phyloP scores from a whole-genome alignment of 129 eudicot species.

The Helichrysum umbraculigerum region DNA sequence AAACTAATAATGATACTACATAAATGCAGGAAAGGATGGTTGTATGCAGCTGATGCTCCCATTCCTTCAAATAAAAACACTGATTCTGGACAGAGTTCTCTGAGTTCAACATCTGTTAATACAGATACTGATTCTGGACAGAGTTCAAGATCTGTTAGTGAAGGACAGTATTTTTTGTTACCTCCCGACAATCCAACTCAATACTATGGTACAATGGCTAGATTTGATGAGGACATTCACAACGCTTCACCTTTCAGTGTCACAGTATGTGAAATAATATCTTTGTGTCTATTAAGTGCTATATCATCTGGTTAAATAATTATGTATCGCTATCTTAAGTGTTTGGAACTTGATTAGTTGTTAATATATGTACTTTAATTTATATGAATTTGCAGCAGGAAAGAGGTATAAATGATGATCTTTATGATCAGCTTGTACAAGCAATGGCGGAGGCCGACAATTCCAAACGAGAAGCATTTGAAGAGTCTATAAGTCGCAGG shows the following conservation, averaged over 20 bases:
- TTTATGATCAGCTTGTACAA: conserved; percentile 69
- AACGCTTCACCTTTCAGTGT: conserved; percentile 40
- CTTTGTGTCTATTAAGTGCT: not conserved
- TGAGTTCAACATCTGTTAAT: too few species aligned
- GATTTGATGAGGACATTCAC: conserved; percentile 20
- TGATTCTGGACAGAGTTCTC: not conserved
- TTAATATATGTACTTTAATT: not conserved
- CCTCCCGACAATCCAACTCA: conserved; percentile 18
- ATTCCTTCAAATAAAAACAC: too few species aligned
- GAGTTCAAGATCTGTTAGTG: conserved; percentile 43
- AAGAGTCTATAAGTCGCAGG: conserved; percentile 72
- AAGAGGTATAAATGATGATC: conserved; percentile 45
- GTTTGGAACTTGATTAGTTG: not conserved
- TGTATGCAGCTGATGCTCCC: conserved; percentile 7
- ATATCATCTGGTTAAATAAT: not conserved
- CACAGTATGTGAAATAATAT: conserved; percentile 40
- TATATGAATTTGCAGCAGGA: conserved; percentile 46
- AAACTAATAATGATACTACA: conserved; percentile 12
- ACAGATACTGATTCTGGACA: conserved; percentile 14
- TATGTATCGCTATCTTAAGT: not conserved
- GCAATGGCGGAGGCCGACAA: conserved; percentile 68
- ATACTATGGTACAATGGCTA: conserved; percentile 17
- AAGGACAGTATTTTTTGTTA: conserved; percentile 2
- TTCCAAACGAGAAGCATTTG: conserved; percentile 61
- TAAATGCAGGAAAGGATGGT: conserved; percentile 24